Conservation (phyloP, 495 filamentous ascomycete species). For the Cercophora newfieldiana region DNA sequence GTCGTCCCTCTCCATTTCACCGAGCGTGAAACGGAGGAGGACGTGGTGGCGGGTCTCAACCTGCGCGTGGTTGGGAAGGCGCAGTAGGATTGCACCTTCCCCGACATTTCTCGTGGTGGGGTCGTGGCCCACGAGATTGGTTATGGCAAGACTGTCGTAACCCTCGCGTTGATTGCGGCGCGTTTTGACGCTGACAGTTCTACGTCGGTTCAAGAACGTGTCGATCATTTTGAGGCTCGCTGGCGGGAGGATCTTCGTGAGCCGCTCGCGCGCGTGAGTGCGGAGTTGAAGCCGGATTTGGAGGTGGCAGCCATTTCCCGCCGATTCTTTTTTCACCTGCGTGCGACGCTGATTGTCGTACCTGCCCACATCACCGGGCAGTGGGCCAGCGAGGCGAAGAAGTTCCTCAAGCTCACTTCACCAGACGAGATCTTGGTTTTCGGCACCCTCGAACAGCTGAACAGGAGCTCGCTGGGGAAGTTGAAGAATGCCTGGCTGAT, state of each 20-base stretch:
- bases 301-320: not conserved
- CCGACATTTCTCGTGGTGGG: conserved; percentile 57
- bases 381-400: conserved; percentile 62
- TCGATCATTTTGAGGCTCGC: conserved; percentile 6
- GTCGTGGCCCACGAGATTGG: conserved; percentile 76
- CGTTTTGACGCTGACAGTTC: conserved; percentile 37
- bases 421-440: conserved; percentile 51
- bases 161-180: conserved; percentile 62
- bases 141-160: conserved; percentile 81
- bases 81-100: conserved; percentile 40
- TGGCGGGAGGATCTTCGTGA: not conserved
- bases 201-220: conserved; percentile 18
- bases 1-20: conserved; percentile 46
- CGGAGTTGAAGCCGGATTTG: not conserved
- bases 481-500: conserved; percentile 58
- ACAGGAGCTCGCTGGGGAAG: conserved; percentile 33
- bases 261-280: not conserved
- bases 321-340: conserved; percentile 48
- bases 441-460: conserved; percentile 25
- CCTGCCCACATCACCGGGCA: conserved; percentile 64
- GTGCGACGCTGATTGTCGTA: conserved; percentile 70
- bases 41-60: conserved; percentile 54
- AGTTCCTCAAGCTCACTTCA: conserved; percentile 47
- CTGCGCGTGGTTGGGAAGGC: conserved; percentile 64
- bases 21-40: conserved; percentile 71